Evolutionary conservation across 768 basidiomycete genomes (phyloP), one percentile per base, ranked within the genome.

Genomic region (Gymnopilus dilepis): DNA sequence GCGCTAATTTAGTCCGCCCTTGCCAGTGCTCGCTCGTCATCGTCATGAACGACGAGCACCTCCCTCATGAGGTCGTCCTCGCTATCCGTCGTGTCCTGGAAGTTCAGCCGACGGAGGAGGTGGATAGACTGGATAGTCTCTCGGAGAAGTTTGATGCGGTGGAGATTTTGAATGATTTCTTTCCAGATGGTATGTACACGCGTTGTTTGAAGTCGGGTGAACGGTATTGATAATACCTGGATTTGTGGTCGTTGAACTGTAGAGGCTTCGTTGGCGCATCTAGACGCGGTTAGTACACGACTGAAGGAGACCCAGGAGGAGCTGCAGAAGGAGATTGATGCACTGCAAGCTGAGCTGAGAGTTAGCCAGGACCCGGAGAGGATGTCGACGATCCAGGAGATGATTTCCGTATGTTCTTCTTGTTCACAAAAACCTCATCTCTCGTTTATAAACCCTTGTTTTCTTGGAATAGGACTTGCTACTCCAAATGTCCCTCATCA

Each of bases 401-500:
- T 97, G 86, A 98, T 99, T 56, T 95, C 91, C 21, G 97, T 98
- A 65, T 60, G 86, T 74, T 38, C 4, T 58, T n/a, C 2, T 17
- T 54, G 2, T 51, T 2, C 52, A 56, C 8, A 28, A 45, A 4
- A 3, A 33, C 8, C 28, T 38, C 1, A 17, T 45, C 19, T 6
- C 38, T 11, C 21, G 0, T 21, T 17, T 7, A 3, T 22, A 50
- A 21, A 59, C 9, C 19, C 2, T 51, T 40, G 56, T 52, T 26
- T 48, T 30, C 11, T 70, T n/a, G n/a, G n/a, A n/a, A n/a, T n/a
- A 98, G 96, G 95, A 97, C 70, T 82, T 99, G 15, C 83, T 99
- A 50, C 89, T 91, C 26, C 97, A 99, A 78, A 97, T 98, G 87
- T 95, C 91, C 37, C 90, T 91, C 58, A 97, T 99, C 65, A 86